Conservation (phyloP, 192 early-diverging fungal genomes). For the Podochytrium sp. region DNA sequence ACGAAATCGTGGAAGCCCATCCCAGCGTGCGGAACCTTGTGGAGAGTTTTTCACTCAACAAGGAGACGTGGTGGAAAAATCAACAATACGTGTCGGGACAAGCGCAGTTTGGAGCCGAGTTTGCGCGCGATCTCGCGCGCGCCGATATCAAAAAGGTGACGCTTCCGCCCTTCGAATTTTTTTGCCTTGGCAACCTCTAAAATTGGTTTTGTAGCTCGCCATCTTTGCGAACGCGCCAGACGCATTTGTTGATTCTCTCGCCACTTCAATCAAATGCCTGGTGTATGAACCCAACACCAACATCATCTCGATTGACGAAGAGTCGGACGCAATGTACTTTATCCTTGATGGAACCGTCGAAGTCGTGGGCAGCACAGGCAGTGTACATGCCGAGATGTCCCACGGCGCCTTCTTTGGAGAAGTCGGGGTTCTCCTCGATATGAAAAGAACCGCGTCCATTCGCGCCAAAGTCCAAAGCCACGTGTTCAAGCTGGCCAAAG, state of each 20-base stretch:
- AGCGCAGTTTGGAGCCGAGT: conserved; percentile 52
- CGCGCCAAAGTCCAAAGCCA: conserved; percentile 50
- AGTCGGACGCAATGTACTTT: conserved; percentile 51
- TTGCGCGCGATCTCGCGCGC: conserved; percentile 42
- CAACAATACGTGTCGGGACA: conserved; percentile 20
- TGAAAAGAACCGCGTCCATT: conserved; percentile 51
- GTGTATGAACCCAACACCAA: conserved; percentile 21
- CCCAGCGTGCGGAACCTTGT: conserved; percentile 19
- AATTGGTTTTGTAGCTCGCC: conserved; percentile 27
- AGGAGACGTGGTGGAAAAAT: conserved; percentile 35
- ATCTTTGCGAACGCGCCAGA: conserved; percentile 43
- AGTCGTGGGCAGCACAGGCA: conserved; percentile 39
- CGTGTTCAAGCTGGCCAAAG: conserved; percentile 47
- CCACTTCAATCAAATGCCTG: conserved; percentile 32
- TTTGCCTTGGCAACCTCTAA: not conserved
- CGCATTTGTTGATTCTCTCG: conserved; percentile 44
- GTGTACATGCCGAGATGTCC: conserved; percentile 53
- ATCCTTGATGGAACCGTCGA: conserved; percentile 48
- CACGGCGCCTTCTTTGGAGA: conserved; percentile 58
- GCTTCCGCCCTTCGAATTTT: not conserved
- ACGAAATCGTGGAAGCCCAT: conserved; percentile 18
- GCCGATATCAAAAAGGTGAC: conserved; percentile 43
- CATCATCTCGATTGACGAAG: conserved; percentile 48
- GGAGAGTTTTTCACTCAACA: conserved; percentile 9
- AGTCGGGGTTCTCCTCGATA: conserved; percentile 53